Evolutionary conservation across 345 rosid genomes (phyloP), one percentile per base, ranked within the genome.

Genomic region (Durio zibethinus): DNA sequence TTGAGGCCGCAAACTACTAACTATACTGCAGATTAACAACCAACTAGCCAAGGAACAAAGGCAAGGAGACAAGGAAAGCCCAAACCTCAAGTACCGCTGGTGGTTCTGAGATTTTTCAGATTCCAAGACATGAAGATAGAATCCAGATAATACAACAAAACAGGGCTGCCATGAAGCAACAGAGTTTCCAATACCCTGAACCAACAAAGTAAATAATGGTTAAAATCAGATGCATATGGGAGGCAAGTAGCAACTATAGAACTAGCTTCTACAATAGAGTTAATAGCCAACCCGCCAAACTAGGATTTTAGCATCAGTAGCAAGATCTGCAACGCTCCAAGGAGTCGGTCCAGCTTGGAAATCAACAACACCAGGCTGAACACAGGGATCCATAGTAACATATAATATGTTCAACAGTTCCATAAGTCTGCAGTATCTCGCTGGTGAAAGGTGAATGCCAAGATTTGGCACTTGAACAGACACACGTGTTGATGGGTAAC

Each of bases 391-490:
- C 87, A 86, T 83, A 47, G 90, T 81, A 69, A 83, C 88, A 78
- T 84, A 78, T 76, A 88, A 74, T 81, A 93, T 86, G 76, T 88
- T 85, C 74, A 86, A 77, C 81, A 96, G 84, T 80, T 92, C 97
- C 89, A 90, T 80, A 80, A 93, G 88, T 83, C 88, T 87, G 84
- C 80, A 70, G 73, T 90, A 96, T 85, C 99, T 89, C 36, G 83
- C 85, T 38, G 97, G 99, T 63, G 99, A 96, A 82, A 93, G 86
- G 87, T 96, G 99, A 85, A 96, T 84, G 83, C 97, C 89, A 85
- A 96, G 92, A 85, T 88, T 96, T 75, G 99, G 99, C 79, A 96
- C 95, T 96, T 96, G 95, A 81, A 96, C 81, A 74, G 97, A 92
- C 81, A 96, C 86, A 77, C 93, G 90, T 20, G 97, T 91, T 59